A percentile compares a stretch with the other conserved stretches of the same genome.
These are phyloP conservation scores for Calonectria crousiana DNA, from an alignment of 2,329 filamentous ascomycete genomes.

Conservation along the genomic window DNA sequence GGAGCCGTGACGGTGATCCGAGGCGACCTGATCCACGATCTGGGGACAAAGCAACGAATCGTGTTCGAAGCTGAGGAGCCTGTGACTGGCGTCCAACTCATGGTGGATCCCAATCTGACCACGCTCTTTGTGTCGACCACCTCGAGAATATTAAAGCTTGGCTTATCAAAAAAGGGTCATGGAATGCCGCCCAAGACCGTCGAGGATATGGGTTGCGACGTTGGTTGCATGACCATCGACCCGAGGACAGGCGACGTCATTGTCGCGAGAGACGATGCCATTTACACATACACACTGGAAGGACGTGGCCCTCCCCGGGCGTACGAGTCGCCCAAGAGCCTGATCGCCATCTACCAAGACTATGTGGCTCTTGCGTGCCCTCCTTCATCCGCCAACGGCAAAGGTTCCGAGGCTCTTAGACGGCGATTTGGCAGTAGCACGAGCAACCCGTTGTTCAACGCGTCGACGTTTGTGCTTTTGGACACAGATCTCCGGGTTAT, in stretches of 20 bases:
- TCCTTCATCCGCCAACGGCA: conserved; percentile 67
- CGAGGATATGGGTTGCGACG: conserved; percentile 89
- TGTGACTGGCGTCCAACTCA: conserved; percentile 89
- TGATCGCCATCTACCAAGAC: conserved; percentile 82
- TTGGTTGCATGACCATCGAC: conserved; percentile 96
- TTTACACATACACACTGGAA: conserved; percentile 91
- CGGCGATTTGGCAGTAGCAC: conserved; percentile 80
- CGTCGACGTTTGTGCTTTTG: conserved; percentile 89
- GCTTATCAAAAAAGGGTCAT: conserved; percentile 89
- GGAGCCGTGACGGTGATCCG: conserved; percentile 93
- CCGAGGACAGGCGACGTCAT: conserved; percentile 84
- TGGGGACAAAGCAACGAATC: conserved; percentile 92
- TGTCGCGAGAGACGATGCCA: conserved; percentile 93
- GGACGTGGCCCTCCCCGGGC: conserved; percentile 90
- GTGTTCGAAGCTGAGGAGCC: conserved; percentile 98
- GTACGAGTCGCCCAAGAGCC: conserved; percentile 90
- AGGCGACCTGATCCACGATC: conserved; percentile 94
- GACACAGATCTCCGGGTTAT: conserved; percentile 92
- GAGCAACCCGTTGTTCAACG: conserved; percentile 82
- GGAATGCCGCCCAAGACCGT: conserved; percentile 89
- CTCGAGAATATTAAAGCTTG: conserved; percentile 84
- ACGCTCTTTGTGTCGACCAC: conserved; percentile 95
- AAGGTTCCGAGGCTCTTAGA: conserved; percentile 70
- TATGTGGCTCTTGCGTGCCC: conserved; percentile 91
- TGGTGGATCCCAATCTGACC: conserved; percentile 70